Percentiles rank a stretch among this genome's conserved stretches.
phyloP scores from a whole-genome alignment of 345 rosid species.

The Lepidium africanum region DNA sequence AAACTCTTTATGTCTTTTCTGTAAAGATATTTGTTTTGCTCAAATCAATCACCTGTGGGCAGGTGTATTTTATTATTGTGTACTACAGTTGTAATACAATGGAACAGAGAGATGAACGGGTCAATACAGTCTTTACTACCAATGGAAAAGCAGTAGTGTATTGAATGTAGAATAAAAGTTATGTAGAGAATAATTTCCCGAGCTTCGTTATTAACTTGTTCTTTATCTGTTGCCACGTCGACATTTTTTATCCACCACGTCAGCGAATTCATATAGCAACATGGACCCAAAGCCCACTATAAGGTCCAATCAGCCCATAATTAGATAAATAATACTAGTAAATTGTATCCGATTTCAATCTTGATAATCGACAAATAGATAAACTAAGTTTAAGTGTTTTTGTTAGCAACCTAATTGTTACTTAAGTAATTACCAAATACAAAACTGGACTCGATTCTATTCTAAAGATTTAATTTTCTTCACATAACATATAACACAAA shows the following conservation, averaged over 20 bases:
- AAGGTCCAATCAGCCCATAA: neutral
- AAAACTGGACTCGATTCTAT: too few species aligned
- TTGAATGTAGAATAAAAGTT: neutral
- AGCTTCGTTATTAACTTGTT: neutral
- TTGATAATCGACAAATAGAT: too few species aligned
- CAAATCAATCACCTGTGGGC: neutral
- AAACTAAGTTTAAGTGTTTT: too few species aligned
- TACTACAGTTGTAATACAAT: neutral
- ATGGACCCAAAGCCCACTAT: neutral
- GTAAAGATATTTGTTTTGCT: neutral
- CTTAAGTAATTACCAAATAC: too few species aligned
- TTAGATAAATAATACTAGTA: too few species aligned
- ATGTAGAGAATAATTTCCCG: neutral
- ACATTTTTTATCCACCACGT: neutral
- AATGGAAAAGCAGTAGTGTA: neutral
- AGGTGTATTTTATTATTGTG: neutral
- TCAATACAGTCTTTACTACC: neutral
- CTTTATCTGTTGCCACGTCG: neutral
- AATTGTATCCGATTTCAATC: too few species aligned
- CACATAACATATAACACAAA: too few species aligned
- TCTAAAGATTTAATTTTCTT: too few species aligned
- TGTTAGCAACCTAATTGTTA: too few species aligned
- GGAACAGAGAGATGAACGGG: too few species aligned
- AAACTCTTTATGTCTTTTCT: neutral
- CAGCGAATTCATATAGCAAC: neutral